Base-by-base conservation (phyloP, 2,329 filamentous ascomycete genomes). In the Arthrinium phaeospermum region DNA sequence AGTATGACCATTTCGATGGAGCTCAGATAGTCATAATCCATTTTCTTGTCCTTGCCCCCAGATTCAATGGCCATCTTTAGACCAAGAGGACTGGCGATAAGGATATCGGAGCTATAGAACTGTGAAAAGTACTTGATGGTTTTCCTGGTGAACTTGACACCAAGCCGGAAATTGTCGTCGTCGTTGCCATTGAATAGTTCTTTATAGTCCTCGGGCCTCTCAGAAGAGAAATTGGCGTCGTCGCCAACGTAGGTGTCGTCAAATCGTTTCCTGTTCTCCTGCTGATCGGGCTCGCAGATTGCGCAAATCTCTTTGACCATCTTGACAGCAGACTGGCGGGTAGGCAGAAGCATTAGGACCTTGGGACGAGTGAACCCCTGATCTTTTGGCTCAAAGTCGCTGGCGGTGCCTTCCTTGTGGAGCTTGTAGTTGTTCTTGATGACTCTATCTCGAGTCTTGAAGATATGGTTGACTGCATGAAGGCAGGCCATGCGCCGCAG, bases 291-390 rank as follows among this genome's bases (percentile, higher is more conserved):
- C 73, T 92, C 88, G 82, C 91, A 94, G 34, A 98, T 83, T 6
- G 90, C 87, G 57, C 92, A 91, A 64, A 99, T 94, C 53, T 89
- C 90, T 68, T 97, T 91, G 49, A 98, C 87, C 76, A 93, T 92
- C 69, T 91, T 91, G 41, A 93, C 92, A 76, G 94, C 97, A 0
- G 95, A 92, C 79, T 98, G 92, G 71, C 95, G 91, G 0, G 96
- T 98, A 4, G 96, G 96, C 0, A 98, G 86, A 24, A 99, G 86
- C 81, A 98, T 94, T 27, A 99, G 88, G 8, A 98, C 92, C 80
- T 98, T 98, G 10, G 96, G 96, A 6, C 96, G 88, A 0, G 96
- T 98, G 82, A 98, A 99, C 0, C 96, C 96, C 82, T 99, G 96
- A 76, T 99, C 96, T 75, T 95, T 91, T 24, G 95, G 86, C 76